Percentiles rank a stretch among this genome's conserved stretches.
phyloP scores from a whole-genome alignment of 306 rosid genomes.

The Canavalia ensiformis region DNA sequence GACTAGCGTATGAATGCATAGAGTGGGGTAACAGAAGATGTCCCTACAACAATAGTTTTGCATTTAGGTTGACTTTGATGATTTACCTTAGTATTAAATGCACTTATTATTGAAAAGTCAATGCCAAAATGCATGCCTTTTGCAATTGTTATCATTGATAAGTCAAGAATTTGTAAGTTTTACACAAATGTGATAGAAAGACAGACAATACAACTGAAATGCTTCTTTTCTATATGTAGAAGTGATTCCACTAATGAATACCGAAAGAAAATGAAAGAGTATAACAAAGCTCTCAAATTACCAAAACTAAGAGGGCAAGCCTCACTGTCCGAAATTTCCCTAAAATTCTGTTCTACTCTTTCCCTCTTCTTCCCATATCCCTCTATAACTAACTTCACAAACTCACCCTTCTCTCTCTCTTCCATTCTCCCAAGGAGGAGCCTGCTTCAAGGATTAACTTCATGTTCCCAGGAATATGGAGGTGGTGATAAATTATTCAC shows the following conservation, averaged over 20 bases:
- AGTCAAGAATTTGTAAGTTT: not conserved
- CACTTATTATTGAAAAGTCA: not conserved
- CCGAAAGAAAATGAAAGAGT: not conserved
- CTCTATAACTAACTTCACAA: not conserved
- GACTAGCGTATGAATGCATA: not conserved
- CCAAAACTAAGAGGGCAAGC: not conserved
- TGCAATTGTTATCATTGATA: not conserved
- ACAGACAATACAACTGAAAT: not conserved
- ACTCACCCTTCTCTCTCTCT: no score
- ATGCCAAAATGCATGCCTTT: not conserved
- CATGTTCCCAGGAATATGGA: no score
- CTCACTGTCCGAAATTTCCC: not conserved
- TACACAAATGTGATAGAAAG: not conserved
- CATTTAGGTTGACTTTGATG: not conserved
- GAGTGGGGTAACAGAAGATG: not conserved
- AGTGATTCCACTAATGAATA: not conserved
- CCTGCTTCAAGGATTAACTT: no score
- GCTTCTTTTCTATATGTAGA: not conserved
- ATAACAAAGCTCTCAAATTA: not conserved
- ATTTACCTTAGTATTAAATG: not conserved
- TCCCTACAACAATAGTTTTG: not conserved
- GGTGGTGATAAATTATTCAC: no score
- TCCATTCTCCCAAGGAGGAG: no score
- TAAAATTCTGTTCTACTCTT: not conserved
- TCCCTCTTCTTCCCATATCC: not conserved